Evolutionary conservation across 208 protist species (phyloP).

Genomic region (Trypanosoma cruzi): DNA sequence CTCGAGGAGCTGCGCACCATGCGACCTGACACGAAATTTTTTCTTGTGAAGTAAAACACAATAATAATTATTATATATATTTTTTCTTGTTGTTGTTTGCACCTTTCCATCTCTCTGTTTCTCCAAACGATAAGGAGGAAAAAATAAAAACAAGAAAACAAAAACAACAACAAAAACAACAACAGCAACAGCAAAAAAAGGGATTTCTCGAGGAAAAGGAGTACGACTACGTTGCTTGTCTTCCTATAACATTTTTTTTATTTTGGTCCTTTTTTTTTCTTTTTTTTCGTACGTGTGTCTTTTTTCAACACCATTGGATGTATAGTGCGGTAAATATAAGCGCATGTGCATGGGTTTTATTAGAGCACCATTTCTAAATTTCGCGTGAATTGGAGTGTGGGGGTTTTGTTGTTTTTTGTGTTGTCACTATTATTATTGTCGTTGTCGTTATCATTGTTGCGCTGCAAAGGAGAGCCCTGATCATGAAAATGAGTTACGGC

Average conservation of each 20-base stretch:
- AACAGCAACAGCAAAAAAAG: no score
- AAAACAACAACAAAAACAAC: no score
- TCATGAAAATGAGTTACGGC: background rate
- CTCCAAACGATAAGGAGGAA: background rate
- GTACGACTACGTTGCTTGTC: background rate
- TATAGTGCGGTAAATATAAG: background rate
- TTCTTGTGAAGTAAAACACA: conserved; percentile 26
- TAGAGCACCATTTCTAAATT: background rate
- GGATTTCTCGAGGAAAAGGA: background rate
- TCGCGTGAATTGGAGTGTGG: background rate
- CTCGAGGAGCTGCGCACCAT: conserved; percentile 82
- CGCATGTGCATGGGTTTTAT: background rate
- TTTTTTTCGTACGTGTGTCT: background rate
- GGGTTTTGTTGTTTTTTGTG: background rate
- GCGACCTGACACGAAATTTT: conserved; percentile 63
- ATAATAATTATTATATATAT: no score
- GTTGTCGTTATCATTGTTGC: background rate
- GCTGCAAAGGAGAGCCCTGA: background rate
- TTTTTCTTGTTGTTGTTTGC: background rate
- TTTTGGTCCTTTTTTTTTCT: no score
- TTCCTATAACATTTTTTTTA: background rate
- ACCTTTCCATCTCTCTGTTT: background rate
- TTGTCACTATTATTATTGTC: background rate
- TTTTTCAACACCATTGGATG: background rate
- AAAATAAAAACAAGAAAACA: no score